Evolutionary conservation across 1,284 basidiomycete genomes (phyloP), one percentile per base, ranked within the genome.

Genomic region (Volvariella volvacea): DNA sequence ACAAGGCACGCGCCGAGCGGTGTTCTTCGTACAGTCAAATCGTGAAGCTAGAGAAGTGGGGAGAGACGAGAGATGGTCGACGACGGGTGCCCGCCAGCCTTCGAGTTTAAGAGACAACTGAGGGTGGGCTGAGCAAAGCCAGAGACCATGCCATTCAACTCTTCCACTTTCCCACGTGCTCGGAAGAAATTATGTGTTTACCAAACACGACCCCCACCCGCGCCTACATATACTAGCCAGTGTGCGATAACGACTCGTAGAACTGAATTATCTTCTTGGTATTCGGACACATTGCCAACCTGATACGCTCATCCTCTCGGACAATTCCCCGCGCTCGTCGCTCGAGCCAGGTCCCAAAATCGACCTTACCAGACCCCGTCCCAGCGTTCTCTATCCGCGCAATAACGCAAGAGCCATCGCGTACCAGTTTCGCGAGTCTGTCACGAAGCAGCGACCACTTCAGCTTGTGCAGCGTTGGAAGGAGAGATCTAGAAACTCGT

Each of bases 251-350:
- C 28, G 52, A 56, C 56, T 86, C 83, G 53, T 78, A 86, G 52
- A 78, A 77, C 43, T 64, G 64, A 22, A 81, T 71, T 28, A 73
- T 71, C 58, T 71, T 74, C 56, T 65, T 70, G 19, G 84, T 68
- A 44, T 73, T 71, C 1, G 82, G 83, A 53, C 83, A 86, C 31
- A 84, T 60, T 14, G 82, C 82, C 22, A 85, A 67, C 45, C 82
- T 62, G 14, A 83, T 67, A 41, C 81, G 71, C 60, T 86, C 82
- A 16, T 68, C 68, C 48, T 84, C 82, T 41, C 69, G 64, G 12
- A 80, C 64, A 40, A 81, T 62, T 33, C 66, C 65, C 43, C 63
- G 60, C 7, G 71, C 74, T 44, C 62, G 66, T 17, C 58, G 59
- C 54, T 80, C 79, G 36, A 81, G 56, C 83, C 80, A 83, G 16